These are phyloP conservation scores for Coniosporium apollinis DNA, from an alignment of 495 filamentous ascomycete genomes.

Conservation along the genomic window DNA sequence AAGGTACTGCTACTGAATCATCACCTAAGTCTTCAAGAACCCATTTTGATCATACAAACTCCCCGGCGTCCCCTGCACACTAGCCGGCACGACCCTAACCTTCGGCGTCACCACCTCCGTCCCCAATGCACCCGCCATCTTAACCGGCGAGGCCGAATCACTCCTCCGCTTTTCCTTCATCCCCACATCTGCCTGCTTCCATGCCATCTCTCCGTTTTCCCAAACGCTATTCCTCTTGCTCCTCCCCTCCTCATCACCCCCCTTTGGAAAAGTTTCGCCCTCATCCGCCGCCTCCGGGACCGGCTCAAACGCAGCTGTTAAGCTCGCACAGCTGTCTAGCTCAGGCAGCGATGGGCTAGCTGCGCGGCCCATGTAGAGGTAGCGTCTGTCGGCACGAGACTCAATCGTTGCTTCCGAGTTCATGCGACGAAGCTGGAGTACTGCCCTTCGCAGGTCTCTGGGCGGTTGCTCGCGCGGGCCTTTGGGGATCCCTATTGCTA, in stretches of 20 bases:
- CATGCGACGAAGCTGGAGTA: constrained; percentile 18
- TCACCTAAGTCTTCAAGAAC: constrained; percentile 29
- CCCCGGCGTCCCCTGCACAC: constrained; percentile 11
- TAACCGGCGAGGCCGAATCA: constrained; percentile 1
- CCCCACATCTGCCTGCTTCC: constrained; percentile 1
- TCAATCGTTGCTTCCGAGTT: constrained; percentile 18
- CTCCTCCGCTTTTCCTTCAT: background rate
- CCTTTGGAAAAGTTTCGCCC: background rate
- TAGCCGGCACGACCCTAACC: constrained; percentile 3
- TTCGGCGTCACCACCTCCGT: constrained; percentile 1
- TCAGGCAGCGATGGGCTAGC: constrained; percentile 16
- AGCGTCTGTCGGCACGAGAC: constrained; percentile 11
- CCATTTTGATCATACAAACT: constrained; percentile 28
- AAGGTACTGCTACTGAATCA: no score
- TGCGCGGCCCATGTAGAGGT: constrained; percentile 16
- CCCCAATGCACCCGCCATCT: constrained; percentile 2
- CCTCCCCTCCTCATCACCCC: background rate
- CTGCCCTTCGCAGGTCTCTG: constrained; percentile 12
- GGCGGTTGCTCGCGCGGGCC: constrained; percentile 15
- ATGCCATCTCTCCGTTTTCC: constrained; percentile 16
- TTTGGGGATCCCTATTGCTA: constrained; percentile 1
- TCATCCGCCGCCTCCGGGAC: background rate
- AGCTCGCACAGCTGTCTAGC: constrained; percentile 4
- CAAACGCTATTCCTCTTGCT: constrained; percentile 9
- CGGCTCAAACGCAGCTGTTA: background rate